Base-by-base conservation (phyloP, 768 basidiomycete species). In the Boletellus sp. region DNA sequence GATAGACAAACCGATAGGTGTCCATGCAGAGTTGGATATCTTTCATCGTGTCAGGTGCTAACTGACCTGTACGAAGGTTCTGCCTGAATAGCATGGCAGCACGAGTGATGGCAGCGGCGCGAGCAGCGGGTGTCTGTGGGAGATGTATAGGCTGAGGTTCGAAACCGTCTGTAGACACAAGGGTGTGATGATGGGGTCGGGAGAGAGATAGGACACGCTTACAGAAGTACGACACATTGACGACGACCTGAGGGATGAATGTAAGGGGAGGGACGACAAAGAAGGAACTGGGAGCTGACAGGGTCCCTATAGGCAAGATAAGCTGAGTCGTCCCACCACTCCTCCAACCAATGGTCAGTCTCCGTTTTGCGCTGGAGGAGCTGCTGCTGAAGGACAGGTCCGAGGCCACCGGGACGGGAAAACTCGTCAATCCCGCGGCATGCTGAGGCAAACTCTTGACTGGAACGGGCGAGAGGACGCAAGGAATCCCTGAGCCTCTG, bases 171-270 rank as follows among this genome's bases (percentile, higher is more conserved):
- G 45, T 33, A 45, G n/a, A 43, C 19, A 23, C 16, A 44, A 50
- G 20, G 32, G 13, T 15, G 60, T 52, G 57, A 45, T 33, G 50
- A 41, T 19, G 39, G 48, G 48, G 42, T 16, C 6, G 17, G n/a
- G 34, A 12, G 37, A 48, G n/a, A 46, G 17, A 17, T 19, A 11
- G 9, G 32, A n/a, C 7, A 24, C 26, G 55, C 78, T 47, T 66
- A 87, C 94, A 96, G 58, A 90, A 96, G 69, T 96, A 95, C n/a
- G 90, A 94, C 11, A 94, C 91, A 58, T 94, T 91, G 35, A 94
- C 77, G 1, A 94, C 84, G 48, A 93, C 85, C 84, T 82, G 34
- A 77, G 52, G 13, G 34, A 36, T 33, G 23, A 3, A 31, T n/a
- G 40, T 56, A 39, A 53, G 51, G 38, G 22, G 20, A 36, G 45